These are phyloP conservation scores for Aegilops speltoides DNA, from an alignment of 176 grass and related monocot species.

Conservation along the genomic window DNA sequence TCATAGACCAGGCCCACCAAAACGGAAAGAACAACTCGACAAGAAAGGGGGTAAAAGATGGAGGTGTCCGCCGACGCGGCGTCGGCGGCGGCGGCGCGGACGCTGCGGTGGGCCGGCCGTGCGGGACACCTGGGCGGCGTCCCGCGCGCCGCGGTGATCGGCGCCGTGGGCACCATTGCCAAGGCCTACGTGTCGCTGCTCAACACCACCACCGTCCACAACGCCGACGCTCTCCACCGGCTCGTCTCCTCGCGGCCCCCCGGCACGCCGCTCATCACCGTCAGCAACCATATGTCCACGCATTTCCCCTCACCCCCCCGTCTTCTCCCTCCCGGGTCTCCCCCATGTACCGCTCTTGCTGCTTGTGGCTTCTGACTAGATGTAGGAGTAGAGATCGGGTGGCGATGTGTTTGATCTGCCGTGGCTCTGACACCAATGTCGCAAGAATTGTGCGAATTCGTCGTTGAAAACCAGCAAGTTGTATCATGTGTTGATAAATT, in stretches of 20 bases:
- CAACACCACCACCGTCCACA: conserved; percentile 85
- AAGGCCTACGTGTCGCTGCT: conserved; percentile 65
- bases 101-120: conserved; percentile 65
- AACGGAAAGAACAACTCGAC: no score
- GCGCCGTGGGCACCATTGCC: conserved; percentile 55
- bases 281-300: conserved; percentile 98
- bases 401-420: conserved; percentile 10
- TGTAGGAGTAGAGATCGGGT: not conserved
- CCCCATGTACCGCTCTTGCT: not conserved
- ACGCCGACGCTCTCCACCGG: conserved; percentile 65
- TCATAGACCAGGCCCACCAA: no score
- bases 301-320: not conserved
- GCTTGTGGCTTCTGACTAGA: not conserved
- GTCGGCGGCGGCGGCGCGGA: conserved; percentile 40
- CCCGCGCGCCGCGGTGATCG: conserved; percentile 55
- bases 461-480: not conserved
- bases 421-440: no score
- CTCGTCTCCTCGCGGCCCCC: conserved; percentile 52
- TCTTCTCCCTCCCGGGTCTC: not conserved
- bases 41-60: conserved; percentile 10
- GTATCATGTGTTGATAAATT: not conserved
- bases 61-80: conserved; percentile 41
- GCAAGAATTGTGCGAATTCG: no score
- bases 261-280: conserved; percentile 77
- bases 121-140: conserved; percentile 53